Percentiles rank a stretch among this genome's conserved stretches.
phyloP scores from a whole-genome alignment of 73 alveolate genomes.

The Paramecium octaurelia region DNA sequence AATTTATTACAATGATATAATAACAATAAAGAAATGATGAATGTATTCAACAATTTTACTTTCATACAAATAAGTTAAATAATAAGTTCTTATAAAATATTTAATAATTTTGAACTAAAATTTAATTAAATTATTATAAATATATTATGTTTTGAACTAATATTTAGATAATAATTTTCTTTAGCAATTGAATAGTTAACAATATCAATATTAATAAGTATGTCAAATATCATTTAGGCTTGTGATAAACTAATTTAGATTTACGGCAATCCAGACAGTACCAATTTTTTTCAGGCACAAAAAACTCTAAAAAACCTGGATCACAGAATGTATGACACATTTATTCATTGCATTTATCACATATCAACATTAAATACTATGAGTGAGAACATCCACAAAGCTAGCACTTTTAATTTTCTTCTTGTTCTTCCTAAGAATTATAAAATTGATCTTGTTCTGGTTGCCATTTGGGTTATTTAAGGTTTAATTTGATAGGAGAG shows the following conservation, averaged over 20 bases:
- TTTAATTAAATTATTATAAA: background rate
- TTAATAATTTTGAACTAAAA: background rate
- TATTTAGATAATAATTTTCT: background rate
- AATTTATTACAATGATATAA: too few species aligned
- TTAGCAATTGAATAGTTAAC: background rate
- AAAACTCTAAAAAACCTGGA: background rate
- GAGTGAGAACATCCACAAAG: background rate
- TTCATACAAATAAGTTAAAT: too few species aligned
- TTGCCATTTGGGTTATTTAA: background rate
- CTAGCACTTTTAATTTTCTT: background rate
- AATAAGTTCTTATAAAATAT: background rate
- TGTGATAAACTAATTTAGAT: background rate
- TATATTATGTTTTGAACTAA: background rate
- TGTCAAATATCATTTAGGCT: background rate
- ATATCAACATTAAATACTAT: background rate
- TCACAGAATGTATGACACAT: conserved; percentile 31
- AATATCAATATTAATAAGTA: background rate
- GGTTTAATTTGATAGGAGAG: background rate
- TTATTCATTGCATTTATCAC: conserved; percentile 7
- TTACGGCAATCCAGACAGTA: conserved; percentile 9
- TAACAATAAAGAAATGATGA: background rate
- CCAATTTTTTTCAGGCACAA: background rate
- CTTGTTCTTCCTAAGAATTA: background rate
- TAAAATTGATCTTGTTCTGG: conserved; percentile 1
- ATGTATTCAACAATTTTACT: too few species aligned